Conservation (phyloP, 2,329 filamentous ascomycete species). For the Ilyonectria destructans region DNA sequence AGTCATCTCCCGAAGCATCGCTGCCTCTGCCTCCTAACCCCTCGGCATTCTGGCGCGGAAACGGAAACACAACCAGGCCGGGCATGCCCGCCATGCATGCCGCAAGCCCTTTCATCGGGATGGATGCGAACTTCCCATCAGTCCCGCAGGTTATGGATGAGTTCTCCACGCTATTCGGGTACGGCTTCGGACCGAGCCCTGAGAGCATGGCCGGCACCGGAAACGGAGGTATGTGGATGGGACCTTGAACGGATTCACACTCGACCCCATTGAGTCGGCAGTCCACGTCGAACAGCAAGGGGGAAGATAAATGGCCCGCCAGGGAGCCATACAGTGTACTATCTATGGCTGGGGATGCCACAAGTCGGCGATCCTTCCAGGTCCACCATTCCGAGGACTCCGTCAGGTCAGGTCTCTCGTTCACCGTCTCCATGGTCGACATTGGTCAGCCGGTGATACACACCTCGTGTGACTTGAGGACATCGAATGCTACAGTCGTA, state of each 20-base stretch:
- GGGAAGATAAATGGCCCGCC: slow-evolving; percentile 8
- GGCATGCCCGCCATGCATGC: slow-evolving; percentile 49
- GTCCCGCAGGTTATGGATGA: slow-evolving; percentile 59
- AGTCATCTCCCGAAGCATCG: slow-evolving; percentile 44
- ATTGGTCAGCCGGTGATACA: neutral
- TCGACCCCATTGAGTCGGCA: slow-evolving; percentile 12
- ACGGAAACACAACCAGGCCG: slow-evolving; percentile 42
- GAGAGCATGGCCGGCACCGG: slow-evolving; percentile 48
- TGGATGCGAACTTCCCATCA: slow-evolving; percentile 56
- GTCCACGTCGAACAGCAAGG: slow-evolving; percentile 19
- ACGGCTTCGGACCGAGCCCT: slow-evolving; percentile 52
- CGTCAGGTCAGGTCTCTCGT: neutral
- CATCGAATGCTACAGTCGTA: neutral
- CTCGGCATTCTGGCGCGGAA: slow-evolving; percentile 44
- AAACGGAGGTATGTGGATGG: slow-evolving; percentile 50
- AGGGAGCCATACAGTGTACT: slow-evolving; percentile 2
- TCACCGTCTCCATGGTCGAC: neutral
- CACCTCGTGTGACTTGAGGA: neutral
- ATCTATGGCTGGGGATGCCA: neutral
- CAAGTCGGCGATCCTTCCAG: neutral
- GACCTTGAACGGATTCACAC: slow-evolving; percentile 40
- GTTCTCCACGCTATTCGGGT: slow-evolving; percentile 54
- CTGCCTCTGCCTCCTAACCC: slow-evolving; percentile 45
- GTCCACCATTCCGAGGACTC: neutral
- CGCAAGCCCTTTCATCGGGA: slow-evolving; percentile 55